phyloP scores from a whole-genome alignment of 2,329 filamentous ascomycete species.

The Beauveria sp. region DNA sequence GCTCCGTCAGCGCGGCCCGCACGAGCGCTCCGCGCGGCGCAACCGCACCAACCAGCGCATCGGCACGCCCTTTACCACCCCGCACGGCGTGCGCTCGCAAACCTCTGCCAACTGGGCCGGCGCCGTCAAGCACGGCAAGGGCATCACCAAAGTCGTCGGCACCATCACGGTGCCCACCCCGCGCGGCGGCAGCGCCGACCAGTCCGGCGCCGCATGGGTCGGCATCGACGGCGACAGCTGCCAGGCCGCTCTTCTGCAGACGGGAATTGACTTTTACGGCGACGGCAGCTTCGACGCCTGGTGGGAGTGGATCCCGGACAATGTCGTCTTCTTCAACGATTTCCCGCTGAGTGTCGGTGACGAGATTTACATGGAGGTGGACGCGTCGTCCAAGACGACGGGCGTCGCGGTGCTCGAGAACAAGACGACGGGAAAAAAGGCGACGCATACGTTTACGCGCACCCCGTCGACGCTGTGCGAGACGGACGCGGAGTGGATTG shows the following conservation, averaged over 20 bases:
- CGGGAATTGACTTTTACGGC: constrained; percentile 31
- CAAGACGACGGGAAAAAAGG: constrained; percentile 38
- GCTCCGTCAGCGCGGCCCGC: neutral
- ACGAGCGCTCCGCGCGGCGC: neutral
- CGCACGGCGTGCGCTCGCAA: neutral
- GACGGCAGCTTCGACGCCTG: constrained; percentile 27
- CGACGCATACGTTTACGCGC: constrained; percentile 37
- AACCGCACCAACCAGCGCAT: neutral
- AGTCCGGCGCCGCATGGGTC: constrained; percentile 28
- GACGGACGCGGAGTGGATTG: constrained; percentile 53
- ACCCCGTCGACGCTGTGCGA: constrained; percentile 31
- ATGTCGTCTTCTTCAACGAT: constrained; percentile 26
- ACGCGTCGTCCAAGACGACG: constrained; percentile 14
- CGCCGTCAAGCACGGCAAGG: neutral
- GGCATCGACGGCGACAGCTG: constrained; percentile 34
- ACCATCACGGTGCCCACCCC: neutral
- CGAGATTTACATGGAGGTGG: constrained; percentile 17
- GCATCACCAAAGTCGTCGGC: neutral
- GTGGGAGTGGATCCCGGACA: constrained; percentile 35
- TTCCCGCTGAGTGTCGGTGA: constrained; percentile 16
- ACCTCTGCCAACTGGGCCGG: neutral
- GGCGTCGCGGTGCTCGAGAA: constrained; percentile 29
- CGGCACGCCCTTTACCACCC: neutral
- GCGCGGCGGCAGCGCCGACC: neutral
- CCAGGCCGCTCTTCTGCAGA: constrained; percentile 27